Conservation (phyloP, 805 yeast species). For the Wickerhamiella brachini region DNA sequence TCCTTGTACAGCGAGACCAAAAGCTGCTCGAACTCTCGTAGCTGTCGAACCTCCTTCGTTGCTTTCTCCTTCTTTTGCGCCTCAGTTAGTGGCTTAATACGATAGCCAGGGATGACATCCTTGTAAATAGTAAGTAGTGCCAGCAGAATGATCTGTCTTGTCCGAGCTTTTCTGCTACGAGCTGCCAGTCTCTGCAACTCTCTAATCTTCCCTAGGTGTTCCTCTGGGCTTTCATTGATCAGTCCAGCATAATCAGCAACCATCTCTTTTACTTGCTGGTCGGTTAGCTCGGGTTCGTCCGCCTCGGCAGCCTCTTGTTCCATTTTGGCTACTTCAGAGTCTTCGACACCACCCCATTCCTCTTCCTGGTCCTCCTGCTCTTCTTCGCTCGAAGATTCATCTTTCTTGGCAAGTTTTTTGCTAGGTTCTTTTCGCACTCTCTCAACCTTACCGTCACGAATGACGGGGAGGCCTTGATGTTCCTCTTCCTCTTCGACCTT, state of each 20-base stretch:
- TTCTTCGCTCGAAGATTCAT: conserved; percentile 18
- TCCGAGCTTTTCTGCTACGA: conserved; percentile 32
- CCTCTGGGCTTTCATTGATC: conserved; percentile 81
- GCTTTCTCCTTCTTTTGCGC: conserved; percentile 71
- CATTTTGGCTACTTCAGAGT: conserved; percentile 12
- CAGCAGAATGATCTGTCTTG: conserved; percentile 52
- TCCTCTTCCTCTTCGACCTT: conserved; percentile 25
- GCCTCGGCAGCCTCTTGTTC: conserved; percentile 22
- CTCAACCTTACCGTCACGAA: conserved; percentile 57
- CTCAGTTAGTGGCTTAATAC: conserved; percentile 71
- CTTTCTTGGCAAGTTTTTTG: conserved; percentile 5
- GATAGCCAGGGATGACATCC: conserved; percentile 75
- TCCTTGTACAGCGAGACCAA: conserved; percentile 54
- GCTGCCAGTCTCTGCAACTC: conserved; percentile 28
- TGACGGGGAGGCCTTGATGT: conserved; percentile 66
- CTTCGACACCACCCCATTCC: conserved; percentile 18
- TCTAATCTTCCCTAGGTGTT: conserved; percentile 48
- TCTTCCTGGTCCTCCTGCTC: conserved; percentile 19
- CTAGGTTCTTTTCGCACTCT: conserved; percentile 34
- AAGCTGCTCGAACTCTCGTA: conserved; percentile 70
- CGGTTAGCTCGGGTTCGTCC: conserved; percentile 36
- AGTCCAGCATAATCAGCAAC: conserved; percentile 69
- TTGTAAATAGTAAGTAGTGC: conserved; percentile 78
- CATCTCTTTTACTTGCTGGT: conserved; percentile 59
- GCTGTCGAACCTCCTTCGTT: conserved; percentile 61